Evolutionary conservation across 768 basidiomycete species (phyloP).

Genomic region (Boletus tomentosulus): DNA sequence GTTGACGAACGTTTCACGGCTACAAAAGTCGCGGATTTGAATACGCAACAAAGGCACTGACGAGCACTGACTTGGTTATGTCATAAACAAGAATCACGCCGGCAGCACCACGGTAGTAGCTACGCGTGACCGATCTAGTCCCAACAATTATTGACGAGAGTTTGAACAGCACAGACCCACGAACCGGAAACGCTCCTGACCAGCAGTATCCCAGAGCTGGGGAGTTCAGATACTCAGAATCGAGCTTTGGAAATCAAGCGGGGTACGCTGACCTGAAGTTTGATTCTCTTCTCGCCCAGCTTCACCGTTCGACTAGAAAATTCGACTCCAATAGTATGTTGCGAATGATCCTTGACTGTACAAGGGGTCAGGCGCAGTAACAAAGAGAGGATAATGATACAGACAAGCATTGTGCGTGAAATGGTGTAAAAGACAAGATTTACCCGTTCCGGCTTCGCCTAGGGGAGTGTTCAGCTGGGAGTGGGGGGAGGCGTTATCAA

Average conservation of each 20-base stretch:
- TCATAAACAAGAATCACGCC: conserved; percentile 92
- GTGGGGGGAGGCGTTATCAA: conserved; percentile 2
- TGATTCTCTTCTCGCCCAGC: conserved; percentile 91
- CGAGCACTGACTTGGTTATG: conserved; percentile 68
- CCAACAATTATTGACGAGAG: conserved; percentile 9
- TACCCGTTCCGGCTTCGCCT: conserved; percentile 97
- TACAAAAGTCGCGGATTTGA: conserved; percentile 30
- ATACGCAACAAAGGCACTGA: not conserved
- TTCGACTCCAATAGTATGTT: conserved; percentile 98
- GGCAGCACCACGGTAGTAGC: conserved; percentile 93
- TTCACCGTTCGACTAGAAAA: conserved; percentile 93
- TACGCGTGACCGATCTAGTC: conserved; percentile 81
- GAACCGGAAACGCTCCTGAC: conserved; percentile 91
- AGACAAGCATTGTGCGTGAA: conserved; percentile 94
- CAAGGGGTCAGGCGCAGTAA: conserved; percentile 4
- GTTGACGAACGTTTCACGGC: conserved; percentile 83
- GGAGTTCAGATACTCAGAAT: conserved; percentile 12
- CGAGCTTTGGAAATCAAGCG: not conserved
- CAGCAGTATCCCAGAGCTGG: conserved; percentile 95
- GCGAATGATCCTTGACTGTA: conserved; percentile 92
- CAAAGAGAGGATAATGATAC: conserved; percentile 31
- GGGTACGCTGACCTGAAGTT: conserved; percentile 70
- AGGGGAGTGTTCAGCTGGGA: conserved; percentile 7
- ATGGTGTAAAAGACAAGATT: conserved; percentile 94
- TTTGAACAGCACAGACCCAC: conserved; percentile 12